Evolutionary conservation across 1,284 basidiomycete genomes (phyloP).

Genomic region (Fomitopsis schrenkii): DNA sequence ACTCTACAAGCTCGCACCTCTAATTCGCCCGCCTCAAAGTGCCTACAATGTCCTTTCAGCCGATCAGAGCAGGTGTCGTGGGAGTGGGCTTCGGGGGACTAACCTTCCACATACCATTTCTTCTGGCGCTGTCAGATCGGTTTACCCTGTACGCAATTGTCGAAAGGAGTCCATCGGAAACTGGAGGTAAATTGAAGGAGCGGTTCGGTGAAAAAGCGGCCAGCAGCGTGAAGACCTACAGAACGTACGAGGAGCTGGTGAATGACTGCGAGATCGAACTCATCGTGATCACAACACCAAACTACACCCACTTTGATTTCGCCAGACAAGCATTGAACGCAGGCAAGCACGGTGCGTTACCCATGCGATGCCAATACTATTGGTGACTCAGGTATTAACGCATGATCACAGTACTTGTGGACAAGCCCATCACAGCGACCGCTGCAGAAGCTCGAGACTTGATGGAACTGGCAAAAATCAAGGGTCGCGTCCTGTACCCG

Average conservation of each 20-base stretch:
- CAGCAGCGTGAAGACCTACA: constrained; percentile 44
- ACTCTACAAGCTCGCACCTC: background rate
- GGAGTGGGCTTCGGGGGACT: constrained; percentile 74
- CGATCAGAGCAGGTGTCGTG: constrained; percentile 68
- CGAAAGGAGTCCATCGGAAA: constrained; percentile 52
- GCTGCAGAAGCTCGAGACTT: constrained; percentile 65
- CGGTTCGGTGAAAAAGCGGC: constrained; percentile 48
- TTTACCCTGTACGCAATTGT: constrained; percentile 71
- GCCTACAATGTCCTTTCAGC: constrained; percentile 16
- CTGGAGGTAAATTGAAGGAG: constrained; percentile 58
- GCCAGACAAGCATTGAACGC: constrained; percentile 62
- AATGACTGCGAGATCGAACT: constrained; percentile 59
- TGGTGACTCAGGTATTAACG: background rate
- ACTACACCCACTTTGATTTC: constrained; percentile 73
- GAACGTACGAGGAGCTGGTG: constrained; percentile 51
- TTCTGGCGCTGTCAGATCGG: constrained; percentile 65
- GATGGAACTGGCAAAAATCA: constrained; percentile 57
- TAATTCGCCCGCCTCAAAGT: background rate
- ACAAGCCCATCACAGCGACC: constrained; percentile 79
- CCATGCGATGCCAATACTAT: background rate
- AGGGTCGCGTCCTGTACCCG: constrained; percentile 65
- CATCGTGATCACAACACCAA: constrained; percentile 74
- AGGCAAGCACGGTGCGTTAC: constrained; percentile 66
- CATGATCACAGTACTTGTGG: constrained; percentile 57
- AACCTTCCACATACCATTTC: constrained; percentile 78